Percentiles rank a stretch among this genome's conserved stretches.
phyloP scores from a whole-genome alignment of 2,329 filamentous ascomycete species.

The Fusarium metavorans region DNA sequence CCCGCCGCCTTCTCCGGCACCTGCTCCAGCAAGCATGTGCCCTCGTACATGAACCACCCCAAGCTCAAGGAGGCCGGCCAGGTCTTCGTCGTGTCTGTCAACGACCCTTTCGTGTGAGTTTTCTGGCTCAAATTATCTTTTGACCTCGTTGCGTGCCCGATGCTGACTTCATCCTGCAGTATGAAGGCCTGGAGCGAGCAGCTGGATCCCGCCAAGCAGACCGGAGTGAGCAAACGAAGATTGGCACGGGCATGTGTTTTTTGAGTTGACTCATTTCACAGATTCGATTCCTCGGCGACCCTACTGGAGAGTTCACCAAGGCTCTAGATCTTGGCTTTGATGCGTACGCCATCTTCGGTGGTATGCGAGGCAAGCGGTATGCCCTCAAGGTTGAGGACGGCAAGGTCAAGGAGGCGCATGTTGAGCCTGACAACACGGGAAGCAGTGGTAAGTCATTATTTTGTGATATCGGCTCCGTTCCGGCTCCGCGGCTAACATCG shows the following conservation, averaged over 20 bases:
- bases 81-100: constrained; percentile 92
- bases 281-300: constrained; percentile 92
- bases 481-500: not conserved
- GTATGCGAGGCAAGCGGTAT: constrained; percentile 87
- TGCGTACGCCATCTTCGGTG: constrained; percentile 79
- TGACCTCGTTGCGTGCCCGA: not conserved
- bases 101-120: constrained; percentile 92
- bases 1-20: constrained; percentile 79
- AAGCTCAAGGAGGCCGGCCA: constrained; percentile 83
- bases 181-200: constrained; percentile 90
- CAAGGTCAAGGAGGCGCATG: constrained; percentile 82
- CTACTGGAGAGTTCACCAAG: constrained; percentile 82
- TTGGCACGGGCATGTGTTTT: not conserved
- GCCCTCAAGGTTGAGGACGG: constrained; percentile 86
- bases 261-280: constrained; percentile 50
- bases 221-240: constrained; percentile 71
- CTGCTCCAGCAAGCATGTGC: constrained; percentile 77
- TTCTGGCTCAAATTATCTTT: not conserved
- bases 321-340: constrained; percentile 88
- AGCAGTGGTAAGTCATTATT: constrained; percentile 71
- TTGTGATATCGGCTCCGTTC: not conserved
- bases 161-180: constrained; percentile 56
- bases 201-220: constrained; percentile 80
- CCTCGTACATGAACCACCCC: constrained; percentile 85
- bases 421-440: constrained; percentile 91